Percentiles rank a stretch among this genome's conserved stretches.
phyloP scores from a whole-genome alignment of 2,329 filamentous ascomycete species.

The Pyrenophora seminiperda region DNA sequence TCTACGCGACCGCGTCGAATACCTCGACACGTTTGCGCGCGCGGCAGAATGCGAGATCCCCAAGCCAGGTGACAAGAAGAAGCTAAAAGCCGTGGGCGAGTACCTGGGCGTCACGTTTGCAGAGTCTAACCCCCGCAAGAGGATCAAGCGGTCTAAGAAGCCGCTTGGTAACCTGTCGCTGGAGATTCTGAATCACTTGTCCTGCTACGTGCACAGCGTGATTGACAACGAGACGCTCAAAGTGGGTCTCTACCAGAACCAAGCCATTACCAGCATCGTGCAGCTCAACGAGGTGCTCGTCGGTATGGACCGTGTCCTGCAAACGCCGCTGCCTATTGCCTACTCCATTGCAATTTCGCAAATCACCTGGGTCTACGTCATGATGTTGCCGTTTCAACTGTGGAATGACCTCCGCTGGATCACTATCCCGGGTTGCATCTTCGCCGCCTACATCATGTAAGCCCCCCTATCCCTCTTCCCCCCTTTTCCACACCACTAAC shows the following conservation, averaged over 20 bases:
- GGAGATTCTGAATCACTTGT: constrained; percentile 77
- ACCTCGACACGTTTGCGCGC: constrained; percentile 76
- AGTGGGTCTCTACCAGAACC: constrained; percentile 64
- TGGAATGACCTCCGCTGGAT: constrained; percentile 68
- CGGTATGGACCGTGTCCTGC: constrained; percentile 76
- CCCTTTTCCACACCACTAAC: background rate
- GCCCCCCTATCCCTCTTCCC: background rate
- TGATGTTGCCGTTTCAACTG: constrained; percentile 82
- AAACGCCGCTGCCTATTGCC: constrained; percentile 79
- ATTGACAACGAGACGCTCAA: constrained; percentile 62
- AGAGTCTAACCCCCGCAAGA: constrained; percentile 76
- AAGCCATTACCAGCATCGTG: constrained; percentile 63
- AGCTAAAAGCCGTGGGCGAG: constrained; percentile 68
- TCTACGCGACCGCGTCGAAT: constrained; percentile 69
- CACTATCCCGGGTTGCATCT: constrained; percentile 76
- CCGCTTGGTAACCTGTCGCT: constrained; percentile 83
- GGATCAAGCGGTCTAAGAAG: constrained; percentile 72
- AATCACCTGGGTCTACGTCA: constrained; percentile 83
- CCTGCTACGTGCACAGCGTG: constrained; percentile 67
- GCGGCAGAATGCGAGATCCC: constrained; percentile 56
- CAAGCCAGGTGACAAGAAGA: constrained; percentile 33
- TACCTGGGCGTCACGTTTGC: constrained; percentile 79
- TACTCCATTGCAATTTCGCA: constrained; percentile 85
- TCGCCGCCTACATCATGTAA: constrained; percentile 76
- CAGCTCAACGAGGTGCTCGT: constrained; percentile 73